Base-by-base conservation (phyloP, 495 filamentous ascomycete genomes). In the Penicillium cataractarum region DNA sequence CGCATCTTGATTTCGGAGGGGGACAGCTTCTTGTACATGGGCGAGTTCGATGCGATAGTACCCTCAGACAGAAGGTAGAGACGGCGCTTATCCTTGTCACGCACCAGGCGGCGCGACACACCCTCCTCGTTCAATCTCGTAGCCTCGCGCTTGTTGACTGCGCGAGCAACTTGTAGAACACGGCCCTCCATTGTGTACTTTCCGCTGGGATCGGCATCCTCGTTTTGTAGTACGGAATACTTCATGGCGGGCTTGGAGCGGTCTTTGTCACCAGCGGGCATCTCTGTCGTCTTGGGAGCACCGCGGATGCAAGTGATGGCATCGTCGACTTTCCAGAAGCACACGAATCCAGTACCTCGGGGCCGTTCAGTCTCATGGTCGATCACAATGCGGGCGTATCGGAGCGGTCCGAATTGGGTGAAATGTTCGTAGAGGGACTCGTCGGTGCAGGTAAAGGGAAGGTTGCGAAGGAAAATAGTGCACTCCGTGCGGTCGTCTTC, bases 271-370 rank as follows among this genome's bases (percentile, higher is more conserved):
- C 70, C 59, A 51, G 70, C 60, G 32, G 72, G 58, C 8, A 75
- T 62, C 8, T 84, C 75, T 19, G 76, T 73, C 21, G 78, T 74
- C 22, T 81, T 83, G 3, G 95, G 95, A 3, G 92, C 90, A 24
- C 80, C 82, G 54, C 85, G 84, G 46, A 97, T 73, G 75, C 96
- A 98, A 24, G 81, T 70, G 53, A 84, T 80, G 32, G 85, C 89
- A 72, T 97, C 90, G 19, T 89, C 86, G 49, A 76, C 73, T 58
- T 91, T 88, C 78, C 87, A 90, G 81, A 98, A 98, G 75, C 91
- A 95, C 19, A 97, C 93, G 70, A 99, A 99, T 3, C 90, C 95
- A 4, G 95, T 97, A 29, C 95, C 95, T 39, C 89, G 90, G 2
- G 95, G 92, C 15, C 90, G 86, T 63, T 92, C 92, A 3, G 91